Evolutionary conservation across 2,329 filamentous ascomycete species (phyloP), one percentile per base, ranked within the genome.

Genomic region (Penicillium sp.): DNA sequence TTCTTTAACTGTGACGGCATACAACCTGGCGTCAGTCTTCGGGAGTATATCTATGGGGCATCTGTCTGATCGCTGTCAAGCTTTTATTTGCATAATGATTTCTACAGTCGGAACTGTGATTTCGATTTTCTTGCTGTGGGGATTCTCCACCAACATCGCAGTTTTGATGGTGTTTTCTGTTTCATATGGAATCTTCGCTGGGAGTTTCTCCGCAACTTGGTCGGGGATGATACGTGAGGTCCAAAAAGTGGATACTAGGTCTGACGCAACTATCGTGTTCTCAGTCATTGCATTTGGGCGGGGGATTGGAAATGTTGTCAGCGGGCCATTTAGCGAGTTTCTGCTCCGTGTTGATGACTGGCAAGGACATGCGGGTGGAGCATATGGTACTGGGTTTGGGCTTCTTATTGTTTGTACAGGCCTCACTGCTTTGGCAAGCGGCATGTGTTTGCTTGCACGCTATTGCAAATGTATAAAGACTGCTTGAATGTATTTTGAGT

Each of bases 271-370:
- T 0, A 77, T 83, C 59, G 73, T 82, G 1, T 80, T 83, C 55
- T 77, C 76, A 0, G 73, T 78, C 14, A 69, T 84, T 52, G 76
- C 76, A 10, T 77, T 77, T 9, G 81, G 81, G 0, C 79, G 80
- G 45, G 82, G 82, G 0, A 74, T 84, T 21, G 81, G 82, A 3
- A 81, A 79, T 65, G 69, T 84, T 10, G 74, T 78, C 10, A 78
- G 75, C 57, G 82, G 82, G 3, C 82, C 82, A 0, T 65, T 84
- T 43, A 82, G 80, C 48, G 81, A 82, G 64, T 71, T 72, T 26
- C 67, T 73, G 46, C 19, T 71, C 1, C 49, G 56, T 16, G 61
- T 53, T 14, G 63, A 60, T 35, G 27, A 42, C 7, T 65, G 63
- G 61, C 43, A 60, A 24, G 61, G 47, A 5, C 47, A 56, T 24